Evolutionary conservation across 2,329 filamentous ascomycete species (phyloP), one percentile per base, ranked within the genome.

Genomic region (Dothidotthia symphoricarpi): DNA sequence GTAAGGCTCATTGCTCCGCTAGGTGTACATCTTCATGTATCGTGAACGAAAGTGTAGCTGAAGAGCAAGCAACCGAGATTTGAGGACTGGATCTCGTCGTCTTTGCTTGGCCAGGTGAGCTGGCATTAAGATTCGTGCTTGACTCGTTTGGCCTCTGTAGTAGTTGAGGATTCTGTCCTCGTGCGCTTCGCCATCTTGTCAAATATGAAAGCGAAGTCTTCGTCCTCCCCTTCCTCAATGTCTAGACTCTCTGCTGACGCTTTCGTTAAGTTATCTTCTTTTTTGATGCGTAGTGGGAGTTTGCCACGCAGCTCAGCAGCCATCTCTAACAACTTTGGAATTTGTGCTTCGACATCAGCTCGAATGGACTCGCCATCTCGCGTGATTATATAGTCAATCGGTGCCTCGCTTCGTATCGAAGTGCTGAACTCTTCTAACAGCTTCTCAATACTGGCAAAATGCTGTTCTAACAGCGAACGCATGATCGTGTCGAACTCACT

Each of bases 401-500:
- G 36, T 3, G n/a, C 3, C 4, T 32, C 24, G 5, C 13, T 12
- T 2, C 33, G 28, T 6, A 43, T n/a, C 3, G 17, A 12, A 2
- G 10, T 16, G 17, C 25, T 35, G 10, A 36, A 39, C 3, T 31
- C 22, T n/a, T 38, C 29, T 9, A 32, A 31, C 4, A 40, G 13
- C 11, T 24, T 27, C 3, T 32, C 32, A 24, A 40, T 40, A 3
- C 28, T 16, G 0, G 16, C n/a, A 13, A 41, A 36, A 32, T 37
- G 33, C 22, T 40, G 6, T 1, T 15, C 12, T 1, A 47, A 37
- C 10, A 33, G 32, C 3, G 16, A 19, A 12, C 35, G 24, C 13
- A 39, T 39, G 7, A 3, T 13, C 5, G 31, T 36, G 22, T 45
- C 34, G 12, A 46, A 31, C 12, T 51, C 35, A 2, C 28, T 9